These are phyloP conservation scores for Crassisporium funariophilum DNA, from an alignment of 768 basidiomycete species.

Conservation along the genomic window DNA sequence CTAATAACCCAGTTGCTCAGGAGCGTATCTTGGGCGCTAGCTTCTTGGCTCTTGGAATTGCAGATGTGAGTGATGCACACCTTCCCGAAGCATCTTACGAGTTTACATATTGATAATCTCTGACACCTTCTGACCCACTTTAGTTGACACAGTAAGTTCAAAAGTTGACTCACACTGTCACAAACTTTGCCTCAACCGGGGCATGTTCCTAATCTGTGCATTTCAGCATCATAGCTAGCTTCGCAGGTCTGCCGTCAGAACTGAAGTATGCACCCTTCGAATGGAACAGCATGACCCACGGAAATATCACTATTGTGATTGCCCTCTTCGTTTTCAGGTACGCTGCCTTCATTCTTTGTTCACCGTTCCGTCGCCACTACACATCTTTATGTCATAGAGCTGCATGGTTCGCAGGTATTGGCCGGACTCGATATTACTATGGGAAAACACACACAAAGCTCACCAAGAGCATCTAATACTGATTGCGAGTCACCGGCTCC, in stretches of 20 bases:
- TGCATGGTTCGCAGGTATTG: conserved; percentile 51
- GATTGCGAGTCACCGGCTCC: no score
- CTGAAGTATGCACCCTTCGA: conserved; percentile 47
- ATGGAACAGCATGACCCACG: conserved; percentile 79
- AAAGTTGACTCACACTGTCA: background rate
- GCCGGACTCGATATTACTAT: conserved; percentile 30
- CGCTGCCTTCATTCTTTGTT: background rate
- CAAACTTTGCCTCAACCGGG: conserved; percentile 3
- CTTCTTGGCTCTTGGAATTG: conserved; percentile 67
- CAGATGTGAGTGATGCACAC: conserved; percentile 55
- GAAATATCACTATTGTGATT: conserved; percentile 68
- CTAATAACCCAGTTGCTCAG: conserved; percentile 59
- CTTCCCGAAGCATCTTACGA: conserved; percentile 24
- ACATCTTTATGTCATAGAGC: conserved; percentile 34
- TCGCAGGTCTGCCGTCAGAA: conserved; percentile 57
- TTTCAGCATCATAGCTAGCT: conserved; percentile 57
- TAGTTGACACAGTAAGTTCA: conserved; percentile 66
- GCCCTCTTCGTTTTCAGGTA: conserved; percentile 62
- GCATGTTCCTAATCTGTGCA: conserved; percentile 9
- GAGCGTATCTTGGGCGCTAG: conserved; percentile 72
- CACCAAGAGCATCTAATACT: no score
- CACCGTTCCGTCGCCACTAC: background rate
- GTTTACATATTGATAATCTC: conserved; percentile 70
- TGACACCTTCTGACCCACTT: background rate
- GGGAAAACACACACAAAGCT: conserved; percentile 20